phyloP scores from a whole-genome alignment of 306 rosid genomes.

The Parietaria judaica region DNA sequence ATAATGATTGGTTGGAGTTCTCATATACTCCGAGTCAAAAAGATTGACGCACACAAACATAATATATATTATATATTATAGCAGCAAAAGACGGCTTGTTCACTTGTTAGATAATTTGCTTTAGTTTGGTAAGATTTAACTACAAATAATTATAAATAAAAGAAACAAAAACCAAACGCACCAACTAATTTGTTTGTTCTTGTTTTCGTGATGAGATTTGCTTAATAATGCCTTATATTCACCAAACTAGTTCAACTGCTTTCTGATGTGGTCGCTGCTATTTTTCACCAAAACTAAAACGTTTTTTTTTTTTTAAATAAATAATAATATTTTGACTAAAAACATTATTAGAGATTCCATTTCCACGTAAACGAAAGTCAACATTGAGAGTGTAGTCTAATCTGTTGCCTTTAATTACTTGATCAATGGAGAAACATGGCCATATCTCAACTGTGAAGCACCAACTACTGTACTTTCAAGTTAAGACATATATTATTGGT shows the following conservation, averaged over 20 bases:
- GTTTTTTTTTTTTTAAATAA: background rate
- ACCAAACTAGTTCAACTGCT: slow-evolving; percentile 5
- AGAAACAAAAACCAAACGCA: background rate
- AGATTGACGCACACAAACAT: background rate
- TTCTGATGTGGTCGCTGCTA: background rate
- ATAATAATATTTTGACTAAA: background rate
- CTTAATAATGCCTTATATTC: background rate
- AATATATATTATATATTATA: background rate
- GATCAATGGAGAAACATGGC: background rate
- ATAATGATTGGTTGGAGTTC: background rate
- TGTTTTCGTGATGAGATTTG: background rate
- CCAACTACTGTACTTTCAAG: slow-evolving; percentile 14
- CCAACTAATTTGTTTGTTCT: background rate
- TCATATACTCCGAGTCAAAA: background rate
- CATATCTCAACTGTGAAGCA: slow-evolving; percentile 11
- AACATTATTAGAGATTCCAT: background rate
- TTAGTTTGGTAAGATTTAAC: slow-evolving; percentile 9
- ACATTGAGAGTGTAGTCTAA: background rate
- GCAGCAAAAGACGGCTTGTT: slow-evolving; percentile 6
- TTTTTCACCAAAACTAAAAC: background rate
- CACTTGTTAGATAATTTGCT: background rate
- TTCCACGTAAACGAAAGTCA: background rate
- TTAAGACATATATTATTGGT: background rate
- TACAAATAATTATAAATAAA: background rate
- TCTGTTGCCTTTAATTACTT: slow-evolving; percentile 3